A percentile compares a stretch with the other conserved stretches of the same genome.
Evolutionary conservation across 345 rosid species (phyloP).

Genomic region (Turnera subulata): DNA sequence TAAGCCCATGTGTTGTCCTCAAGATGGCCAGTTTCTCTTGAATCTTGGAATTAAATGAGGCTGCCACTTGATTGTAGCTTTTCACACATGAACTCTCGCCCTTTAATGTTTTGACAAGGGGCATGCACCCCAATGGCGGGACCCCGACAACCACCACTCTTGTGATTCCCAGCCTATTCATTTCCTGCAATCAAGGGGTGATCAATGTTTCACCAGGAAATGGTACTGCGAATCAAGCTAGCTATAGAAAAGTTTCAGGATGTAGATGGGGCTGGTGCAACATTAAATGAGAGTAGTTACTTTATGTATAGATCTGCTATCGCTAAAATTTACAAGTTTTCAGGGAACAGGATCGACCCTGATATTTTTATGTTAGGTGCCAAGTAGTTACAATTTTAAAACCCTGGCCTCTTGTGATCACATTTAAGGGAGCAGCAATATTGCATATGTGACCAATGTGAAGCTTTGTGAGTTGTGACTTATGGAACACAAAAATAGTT

Average conservation of each 20-base stretch:
- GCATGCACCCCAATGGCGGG: conserved; percentile 91
- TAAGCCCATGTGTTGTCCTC: conserved; percentile 34
- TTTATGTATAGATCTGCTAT: too few species aligned
- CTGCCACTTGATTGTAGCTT: conserved; percentile 42
- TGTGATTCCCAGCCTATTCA: conserved; percentile 53
- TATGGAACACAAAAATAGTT: too few species aligned
- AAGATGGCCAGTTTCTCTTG: conserved; percentile 29
- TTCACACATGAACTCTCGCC: conserved; percentile 45
- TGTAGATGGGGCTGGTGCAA: not conserved
- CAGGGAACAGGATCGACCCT: too few species aligned
- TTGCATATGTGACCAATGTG: too few species aligned
- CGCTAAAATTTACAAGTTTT: too few species aligned
- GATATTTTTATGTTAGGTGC: too few species aligned
- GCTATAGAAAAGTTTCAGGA: not conserved
- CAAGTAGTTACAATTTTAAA: too few species aligned
- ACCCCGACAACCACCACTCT: conserved; percentile 73
- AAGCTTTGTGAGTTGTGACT: too few species aligned
- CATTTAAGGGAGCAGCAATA: too few species aligned
- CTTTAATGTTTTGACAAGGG: conserved; percentile 54
- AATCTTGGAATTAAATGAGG: conserved; percentile 53
- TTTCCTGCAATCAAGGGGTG: conserved; percentile 33
- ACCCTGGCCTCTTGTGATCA: too few species aligned
- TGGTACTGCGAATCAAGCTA: not conserved
- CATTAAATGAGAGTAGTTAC: not conserved
- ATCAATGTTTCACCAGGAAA: too few species aligned